Evolutionary conservation across 73 alveolate species (phyloP).

Genomic region (Paramecium tetraurelia): DNA sequence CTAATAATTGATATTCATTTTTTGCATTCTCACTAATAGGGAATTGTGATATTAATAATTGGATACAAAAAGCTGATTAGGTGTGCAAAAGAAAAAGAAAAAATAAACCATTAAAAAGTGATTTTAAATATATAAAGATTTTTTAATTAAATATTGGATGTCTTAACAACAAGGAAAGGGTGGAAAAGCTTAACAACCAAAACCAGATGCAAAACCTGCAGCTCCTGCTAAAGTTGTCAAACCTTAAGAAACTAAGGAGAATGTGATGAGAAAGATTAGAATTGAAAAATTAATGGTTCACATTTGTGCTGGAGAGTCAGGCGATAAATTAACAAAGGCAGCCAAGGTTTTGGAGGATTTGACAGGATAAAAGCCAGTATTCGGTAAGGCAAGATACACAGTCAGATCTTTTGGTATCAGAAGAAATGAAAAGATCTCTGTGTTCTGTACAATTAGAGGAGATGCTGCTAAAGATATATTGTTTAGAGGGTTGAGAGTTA

Average conservation of each 20-base stretch:
- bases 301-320: conserved; percentile 78
- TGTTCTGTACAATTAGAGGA: conserved; percentile 77
- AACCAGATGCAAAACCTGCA: neutral
- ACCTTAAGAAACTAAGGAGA: conserved; percentile 25
- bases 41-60: neutral
- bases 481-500: conserved; percentile 74
- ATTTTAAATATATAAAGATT: neutral
- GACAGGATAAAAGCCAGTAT: conserved; percentile 77
- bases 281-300: conserved; percentile 74
- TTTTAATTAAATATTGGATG: neutral
- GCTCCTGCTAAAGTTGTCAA: neutral
- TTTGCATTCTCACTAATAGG: neutral
- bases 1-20: neutral
- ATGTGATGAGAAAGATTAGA: conserved; percentile 72
- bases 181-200: neutral
- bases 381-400: conserved; percentile 78
- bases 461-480: conserved; percentile 75
- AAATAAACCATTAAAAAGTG: neutral
- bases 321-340: conserved; percentile 81
- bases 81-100: neutral
- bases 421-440: conserved; percentile 80
- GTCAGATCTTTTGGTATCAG: conserved; percentile 77
- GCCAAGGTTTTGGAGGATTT: conserved; percentile 73
- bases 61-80: neutral
- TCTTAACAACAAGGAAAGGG: conserved; percentile 26